Percentiles rank a stretch among this genome's conserved stretches.
These are phyloP conservation scores for Gossypium davidsonii DNA, from an alignment of 441 rosid species.

Conservation along the genomic window DNA sequence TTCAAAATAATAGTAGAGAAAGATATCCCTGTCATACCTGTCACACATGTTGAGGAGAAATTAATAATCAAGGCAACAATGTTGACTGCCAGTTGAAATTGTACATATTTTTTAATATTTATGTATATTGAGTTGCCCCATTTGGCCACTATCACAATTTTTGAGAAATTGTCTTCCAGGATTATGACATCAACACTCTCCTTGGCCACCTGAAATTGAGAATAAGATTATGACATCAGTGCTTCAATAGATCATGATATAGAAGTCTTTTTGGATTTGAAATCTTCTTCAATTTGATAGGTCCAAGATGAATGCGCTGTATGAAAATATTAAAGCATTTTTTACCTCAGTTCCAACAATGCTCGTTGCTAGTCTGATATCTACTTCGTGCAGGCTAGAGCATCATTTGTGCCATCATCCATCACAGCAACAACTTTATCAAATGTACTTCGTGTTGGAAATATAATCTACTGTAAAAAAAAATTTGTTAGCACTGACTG, in stretches of 20 bases:
- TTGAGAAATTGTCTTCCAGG: conserved; percentile 63
- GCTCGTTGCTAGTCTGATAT: conserved; percentile 72
- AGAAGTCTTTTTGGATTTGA: too few species aligned
- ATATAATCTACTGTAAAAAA: too few species aligned
- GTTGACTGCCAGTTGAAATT: conserved; percentile 63
- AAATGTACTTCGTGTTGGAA: conserved; percentile 39
- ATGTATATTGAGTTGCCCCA: conserved; percentile 78
- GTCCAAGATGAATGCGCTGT: background rate
- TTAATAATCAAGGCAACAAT: conserved; percentile 60
- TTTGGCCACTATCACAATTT: conserved; percentile 61
- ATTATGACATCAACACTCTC: conserved; percentile 70
- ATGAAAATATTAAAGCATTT: background rate
- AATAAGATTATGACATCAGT: background rate
- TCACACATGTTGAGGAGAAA: conserved; percentile 65
- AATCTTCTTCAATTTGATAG: background rate
- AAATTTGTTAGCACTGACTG: too few species aligned
- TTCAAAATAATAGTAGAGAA: background rate
- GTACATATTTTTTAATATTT: conserved; percentile 65
- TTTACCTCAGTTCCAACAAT: conserved; percentile 72
- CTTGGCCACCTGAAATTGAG: conserved; percentile 57
- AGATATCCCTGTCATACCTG: conserved; percentile 37
- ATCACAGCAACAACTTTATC: conserved; percentile 71
- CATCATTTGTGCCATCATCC: conserved; percentile 80
- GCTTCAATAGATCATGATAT: too few species aligned
- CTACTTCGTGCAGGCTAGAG: conserved; percentile 69